phyloP scores from a whole-genome alignment of 2,329 filamentous ascomycete genomes.

The Aspergillus brasiliensis region DNA sequence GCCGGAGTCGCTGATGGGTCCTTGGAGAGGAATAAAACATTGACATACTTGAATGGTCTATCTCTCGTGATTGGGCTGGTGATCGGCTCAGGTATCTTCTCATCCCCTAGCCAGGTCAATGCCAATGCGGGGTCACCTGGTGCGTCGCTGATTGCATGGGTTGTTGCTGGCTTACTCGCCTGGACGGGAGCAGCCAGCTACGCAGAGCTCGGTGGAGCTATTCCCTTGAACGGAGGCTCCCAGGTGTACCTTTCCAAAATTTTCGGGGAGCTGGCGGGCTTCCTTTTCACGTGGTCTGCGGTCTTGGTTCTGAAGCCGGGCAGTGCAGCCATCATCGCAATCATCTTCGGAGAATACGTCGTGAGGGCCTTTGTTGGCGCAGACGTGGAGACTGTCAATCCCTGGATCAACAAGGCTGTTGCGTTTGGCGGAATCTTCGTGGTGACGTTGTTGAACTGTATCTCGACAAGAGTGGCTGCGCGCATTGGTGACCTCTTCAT shows the following conservation, averaged over 20 bases:
- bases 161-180: slow-evolving; percentile 83
- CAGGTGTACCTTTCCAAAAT: slow-evolving; percentile 96
- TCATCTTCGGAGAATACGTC: slow-evolving; percentile 98
- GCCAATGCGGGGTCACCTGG: slow-evolving; percentile 88
- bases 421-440: slow-evolving; percentile 73
- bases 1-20: slow-evolving; percentile 71
- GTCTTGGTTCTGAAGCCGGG: slow-evolving; percentile 94
- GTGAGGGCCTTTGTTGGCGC: slow-evolving; percentile 83
- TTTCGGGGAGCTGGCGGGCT: slow-evolving; percentile 88
- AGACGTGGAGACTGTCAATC: slow-evolving; percentile 77
- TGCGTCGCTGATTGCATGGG: slow-evolving; percentile 87
- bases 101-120: slow-evolving; percentile 90
- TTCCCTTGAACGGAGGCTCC: slow-evolving; percentile 90
- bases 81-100: slow-evolving; percentile 96
- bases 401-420: slow-evolving; percentile 88
- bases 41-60: slow-evolving; percentile 92
- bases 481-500: slow-evolving; percentile 89
- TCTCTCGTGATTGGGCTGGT: slow-evolving; percentile 90
- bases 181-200: slow-evolving; percentile 97
- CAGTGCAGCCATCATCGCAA: slow-evolving; percentile 88
- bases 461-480: slow-evolving; percentile 86
- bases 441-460: slow-evolving; percentile 84
- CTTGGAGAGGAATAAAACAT: slow-evolving; percentile 90
- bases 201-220: slow-evolving; percentile 91
- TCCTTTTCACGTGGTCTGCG: slow-evolving; percentile 95